phyloP scores from a whole-genome alignment of 306 rosid species.

The Trifolium fragiferum region DNA sequence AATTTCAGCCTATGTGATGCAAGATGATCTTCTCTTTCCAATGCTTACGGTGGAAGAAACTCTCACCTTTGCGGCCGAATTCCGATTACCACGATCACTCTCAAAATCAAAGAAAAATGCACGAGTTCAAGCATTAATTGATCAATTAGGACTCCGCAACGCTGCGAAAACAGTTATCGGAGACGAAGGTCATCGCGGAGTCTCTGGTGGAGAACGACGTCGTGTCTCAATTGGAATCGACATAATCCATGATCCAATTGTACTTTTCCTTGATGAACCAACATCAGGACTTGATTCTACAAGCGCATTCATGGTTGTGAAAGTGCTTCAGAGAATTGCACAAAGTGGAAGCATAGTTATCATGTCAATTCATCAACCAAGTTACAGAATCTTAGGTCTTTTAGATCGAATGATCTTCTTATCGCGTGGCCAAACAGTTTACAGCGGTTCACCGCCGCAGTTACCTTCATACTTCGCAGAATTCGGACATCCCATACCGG shows the following conservation, averaged over 20 bases:
- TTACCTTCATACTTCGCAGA: constrained; percentile 69
- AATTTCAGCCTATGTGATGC: constrained; percentile 97
- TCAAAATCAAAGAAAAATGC: constrained; percentile 80
- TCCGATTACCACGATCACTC: constrained; percentile 74
- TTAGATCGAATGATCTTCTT: constrained; percentile 78
- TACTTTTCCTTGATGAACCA: constrained; percentile 90
- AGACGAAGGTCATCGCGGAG: constrained; percentile 93
- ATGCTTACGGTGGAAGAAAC: constrained; percentile 98
- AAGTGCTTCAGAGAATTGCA: constrained; percentile 88
- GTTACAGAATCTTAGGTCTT: constrained; percentile 80
- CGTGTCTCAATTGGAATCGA: constrained; percentile 93
- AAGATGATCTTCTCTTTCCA: constrained; percentile 91
- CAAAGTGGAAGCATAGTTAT: constrained; percentile 95
- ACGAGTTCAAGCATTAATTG: constrained; percentile 81
- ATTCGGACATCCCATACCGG: constrained; percentile 90
- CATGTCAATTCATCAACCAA: constrained; percentile 94
- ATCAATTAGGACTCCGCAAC: constrained; percentile 85
- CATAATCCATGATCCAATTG: constrained; percentile 90
- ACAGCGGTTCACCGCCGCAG: constrained; percentile 74
- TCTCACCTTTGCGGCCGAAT: constrained; percentile 88
- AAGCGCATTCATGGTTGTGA: constrained; percentile 95
- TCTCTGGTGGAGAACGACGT: constrained; percentile 93
- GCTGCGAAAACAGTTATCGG: constrained; percentile 86
- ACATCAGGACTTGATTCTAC: constrained; percentile 96
- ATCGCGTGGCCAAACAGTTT: constrained; percentile 86